Evolutionary conservation across 805 yeast genomes (phyloP), one percentile per base, ranked within the genome.

Genomic region (Saturnispora dispora): DNA sequence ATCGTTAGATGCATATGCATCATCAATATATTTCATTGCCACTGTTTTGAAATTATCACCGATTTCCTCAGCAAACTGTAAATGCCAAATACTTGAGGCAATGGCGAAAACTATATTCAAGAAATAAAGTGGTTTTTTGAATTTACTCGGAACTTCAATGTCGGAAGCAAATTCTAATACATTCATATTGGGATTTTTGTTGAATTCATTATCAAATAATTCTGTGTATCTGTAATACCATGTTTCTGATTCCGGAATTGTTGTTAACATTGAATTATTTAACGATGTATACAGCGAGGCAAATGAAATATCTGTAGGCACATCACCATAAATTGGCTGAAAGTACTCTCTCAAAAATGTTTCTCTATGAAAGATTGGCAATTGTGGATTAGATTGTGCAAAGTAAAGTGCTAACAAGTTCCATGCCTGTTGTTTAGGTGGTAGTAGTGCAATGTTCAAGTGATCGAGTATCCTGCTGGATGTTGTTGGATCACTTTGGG

Each of bases 311-410:
- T 69, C 69, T 0, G 71, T 58, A 13, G 83, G 77, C 53, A 85
- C 69, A 4, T 73, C 66, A 0, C 97, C 96, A 63, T 89, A 89
- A 1, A 89, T 73, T 0, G 96, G 96, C 57, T 79, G 78, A 62
- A 85, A 89, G 60, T 80, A 81, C 27, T 72, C 70, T 45, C 70
- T 70, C 42, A 90, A 65, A 60, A 88, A 89, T 57, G 76, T 78
- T 59, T 88, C 95, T 30, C 96, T 74, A 63, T 90, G 96, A 46
- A 89, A 67, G 4, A 90, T 74, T 0, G 97, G 96, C 27, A 87
- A 65, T 63, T 88, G 96, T 2, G 95, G 73, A 62, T 90, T 89
- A 15, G 90, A 78, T 59, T 85, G 89, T 20, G 85, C 79, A 61
- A 90, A 90, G 63, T 76, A 88, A 2, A 78, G 71, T 36, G 79